Base-by-base conservation (phyloP, 2,329 filamentous ascomycete genomes). In the Alternaria triticimaculans region DNA sequence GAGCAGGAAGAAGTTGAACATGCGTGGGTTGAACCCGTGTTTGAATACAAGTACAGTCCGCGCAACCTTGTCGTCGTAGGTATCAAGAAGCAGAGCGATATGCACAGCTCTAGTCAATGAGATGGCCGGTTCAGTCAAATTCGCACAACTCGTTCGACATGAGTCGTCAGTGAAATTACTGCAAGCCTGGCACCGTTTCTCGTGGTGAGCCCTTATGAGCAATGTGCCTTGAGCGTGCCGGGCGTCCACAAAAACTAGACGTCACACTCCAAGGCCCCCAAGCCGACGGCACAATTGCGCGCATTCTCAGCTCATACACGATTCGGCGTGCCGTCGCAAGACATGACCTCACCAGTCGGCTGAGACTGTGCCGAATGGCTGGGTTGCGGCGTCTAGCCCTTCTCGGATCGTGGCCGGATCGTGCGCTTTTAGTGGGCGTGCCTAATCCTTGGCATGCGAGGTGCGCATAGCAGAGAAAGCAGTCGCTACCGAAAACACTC, bases 51-150 rank as follows among this genome's bases (percentile, higher is more conserved):
- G 41, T 82, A 91, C 76, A 97, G 94, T 78, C 96, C 96, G 51
- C 86, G 96, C 66, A 98, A 99, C 80, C 80, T 98, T 74, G 95
- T 97, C 2, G 92, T 99, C 5, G 94, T 98, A 28, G 96, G 95
- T 1, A 86, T 98, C 54, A 97, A 97, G 83, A 88, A 86, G 58
- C 60, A 63, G 33, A 48, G 28, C 46, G 37, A 15, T 28, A n/a
- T 54, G 23, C 18, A 14, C n/a, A 50, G 28, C 18, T 37, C 18
- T 25, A 15, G 14, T 23, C 30, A 53, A 18, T 11, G 30, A 28
- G 28, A 53, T 11, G 8, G 20, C 20, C 8, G 20, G 5, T n/a
- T 53, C 14, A 3, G 11, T 15, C 10, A 37, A 53, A 51, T 10
- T 41, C 20, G 20, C 15, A 37, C 30, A 8, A 15, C 3, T 21